Evolutionary conservation across 805 yeast genomes (phyloP).

Genomic region (Myxozyma melibiosi): DNA sequence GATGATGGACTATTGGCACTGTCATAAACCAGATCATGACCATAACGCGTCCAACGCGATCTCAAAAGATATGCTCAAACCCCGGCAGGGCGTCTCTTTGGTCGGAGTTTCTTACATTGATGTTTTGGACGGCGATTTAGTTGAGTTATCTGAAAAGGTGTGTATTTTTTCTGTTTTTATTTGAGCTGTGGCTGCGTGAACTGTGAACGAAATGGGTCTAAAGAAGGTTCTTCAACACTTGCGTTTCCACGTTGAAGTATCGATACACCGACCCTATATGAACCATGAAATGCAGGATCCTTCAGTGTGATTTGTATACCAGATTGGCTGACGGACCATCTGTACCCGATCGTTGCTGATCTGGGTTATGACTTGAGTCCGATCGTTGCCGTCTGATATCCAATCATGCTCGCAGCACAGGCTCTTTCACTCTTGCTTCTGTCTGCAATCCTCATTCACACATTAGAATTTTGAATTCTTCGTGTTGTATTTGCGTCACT

Average conservation of each 20-base stretch:
- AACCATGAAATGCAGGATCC: background rate
- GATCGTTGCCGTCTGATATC: background rate
- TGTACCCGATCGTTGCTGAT: background rate
- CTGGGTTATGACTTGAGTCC: background rate
- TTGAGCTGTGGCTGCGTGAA: background rate
- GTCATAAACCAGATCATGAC: constrained; percentile 56
- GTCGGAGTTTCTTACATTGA: constrained; percentile 19
- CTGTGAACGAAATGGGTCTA: constrained; percentile 14
- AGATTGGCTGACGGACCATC: background rate
- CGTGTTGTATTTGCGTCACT: too few species aligned
- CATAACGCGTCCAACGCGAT: background rate
- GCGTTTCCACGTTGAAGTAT: constrained; percentile 13
- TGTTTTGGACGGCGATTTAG: background rate
- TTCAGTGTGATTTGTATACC: background rate
- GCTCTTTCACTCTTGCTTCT: constrained; percentile 1
- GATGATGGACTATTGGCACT: constrained; percentile 97
- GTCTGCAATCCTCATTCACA: background rate
- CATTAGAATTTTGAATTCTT: too few species aligned
- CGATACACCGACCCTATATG: constrained; percentile 41
- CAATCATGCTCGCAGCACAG: background rate
- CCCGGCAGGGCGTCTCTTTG: constrained; percentile 4
- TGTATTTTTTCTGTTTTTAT: background rate
- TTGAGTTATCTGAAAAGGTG: background rate
- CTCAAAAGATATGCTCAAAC: constrained; percentile 19
- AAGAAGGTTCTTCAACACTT: constrained; percentile 26